Evolutionary conservation across 345 rosid species (phyloP).

Genomic region (Ailanthus altissimus): DNA sequence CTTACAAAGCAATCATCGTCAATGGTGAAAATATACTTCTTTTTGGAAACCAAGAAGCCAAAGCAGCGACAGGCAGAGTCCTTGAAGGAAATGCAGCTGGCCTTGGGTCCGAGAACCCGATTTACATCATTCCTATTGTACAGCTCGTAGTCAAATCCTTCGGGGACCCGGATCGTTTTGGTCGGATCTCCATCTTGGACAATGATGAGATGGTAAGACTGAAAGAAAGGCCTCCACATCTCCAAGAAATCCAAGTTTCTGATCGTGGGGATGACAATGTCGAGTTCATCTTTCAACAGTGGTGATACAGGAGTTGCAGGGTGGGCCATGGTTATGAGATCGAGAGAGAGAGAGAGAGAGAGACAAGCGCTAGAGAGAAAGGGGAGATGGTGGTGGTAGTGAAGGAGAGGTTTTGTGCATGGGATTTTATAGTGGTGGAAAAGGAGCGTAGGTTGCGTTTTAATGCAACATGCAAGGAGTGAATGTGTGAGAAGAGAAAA

Average conservation of each 20-base stretch:
- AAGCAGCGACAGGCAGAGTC: slow-evolving; percentile 59
- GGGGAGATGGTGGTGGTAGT: background rate
- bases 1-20: slow-evolving; percentile 71
- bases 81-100: slow-evolving; percentile 41
- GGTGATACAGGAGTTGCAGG: slow-evolving; percentile 5
- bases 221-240: slow-evolving; percentile 45
- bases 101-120: slow-evolving; percentile 33
- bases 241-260: slow-evolving; percentile 37
- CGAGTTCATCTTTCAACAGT: slow-evolving; percentile 32
- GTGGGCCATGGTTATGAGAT: slow-evolving; percentile 12
- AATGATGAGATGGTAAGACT: slow-evolving; percentile 41
- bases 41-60: slow-evolving; percentile 63
- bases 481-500: background rate
- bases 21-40: slow-evolving; percentile 61
- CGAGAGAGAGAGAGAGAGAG: background rate
- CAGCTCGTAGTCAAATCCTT: slow-evolving; percentile 39
- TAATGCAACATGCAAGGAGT: slow-evolving; percentile 18
- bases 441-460: slow-evolving; percentile 16
- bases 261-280: slow-evolving; percentile 39
- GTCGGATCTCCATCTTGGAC: slow-evolving; percentile 43
- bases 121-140: slow-evolving; percentile 38
- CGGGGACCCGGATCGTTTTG: slow-evolving; percentile 33
- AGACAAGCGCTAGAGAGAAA: too few relatives aligned
- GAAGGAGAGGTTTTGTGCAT: background rate
- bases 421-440: slow-evolving; percentile 2